Evolutionary conservation across 2,329 filamentous ascomycete genomes (phyloP).

Genomic region (Xylaria sp.): DNA sequence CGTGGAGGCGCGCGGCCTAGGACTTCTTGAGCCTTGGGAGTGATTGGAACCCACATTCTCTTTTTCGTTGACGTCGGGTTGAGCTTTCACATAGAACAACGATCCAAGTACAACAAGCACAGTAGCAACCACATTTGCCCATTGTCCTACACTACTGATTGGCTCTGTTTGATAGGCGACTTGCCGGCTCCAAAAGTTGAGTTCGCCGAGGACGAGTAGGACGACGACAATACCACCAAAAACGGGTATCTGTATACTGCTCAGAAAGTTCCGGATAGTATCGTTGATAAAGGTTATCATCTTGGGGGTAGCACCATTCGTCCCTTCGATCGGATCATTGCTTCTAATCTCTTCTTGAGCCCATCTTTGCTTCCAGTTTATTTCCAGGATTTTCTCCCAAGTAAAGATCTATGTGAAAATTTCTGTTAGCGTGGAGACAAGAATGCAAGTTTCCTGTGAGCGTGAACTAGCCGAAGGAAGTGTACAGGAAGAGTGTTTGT

Average conservation of each 20-base stretch:
- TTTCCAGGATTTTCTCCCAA: constrained; percentile 72
- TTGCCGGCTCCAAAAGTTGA: constrained; percentile 70
- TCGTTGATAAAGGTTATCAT: constrained; percentile 67
- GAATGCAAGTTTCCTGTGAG: background rate
- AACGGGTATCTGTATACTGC: constrained; percentile 67
- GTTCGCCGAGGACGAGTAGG: constrained; percentile 70
- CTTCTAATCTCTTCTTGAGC: constrained; percentile 49
- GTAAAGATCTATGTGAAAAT: constrained; percentile 56
- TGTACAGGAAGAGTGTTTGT: background rate
- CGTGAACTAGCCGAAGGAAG: background rate
- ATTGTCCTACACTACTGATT: constrained; percentile 68
- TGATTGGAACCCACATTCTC: constrained; percentile 33
- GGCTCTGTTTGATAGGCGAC: constrained; percentile 71
- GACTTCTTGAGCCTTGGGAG: constrained; percentile 43
- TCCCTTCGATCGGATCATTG: constrained; percentile 61
- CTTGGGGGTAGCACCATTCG: constrained; percentile 64
- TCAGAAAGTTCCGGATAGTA: constrained; percentile 64
- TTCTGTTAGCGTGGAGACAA: constrained; percentile 13
- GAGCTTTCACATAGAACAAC: constrained; percentile 62
- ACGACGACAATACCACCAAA: constrained; percentile 69
- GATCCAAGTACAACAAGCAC: constrained; percentile 68
- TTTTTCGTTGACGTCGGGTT: constrained; percentile 46
- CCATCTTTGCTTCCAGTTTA: constrained; percentile 66
- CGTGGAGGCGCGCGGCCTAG: constrained; percentile 38
- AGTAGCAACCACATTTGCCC: constrained; percentile 70